These are phyloP conservation scores for Pseudonectria foliicola DNA, from an alignment of 2,329 filamentous ascomycete genomes.

Conservation along the genomic window DNA sequence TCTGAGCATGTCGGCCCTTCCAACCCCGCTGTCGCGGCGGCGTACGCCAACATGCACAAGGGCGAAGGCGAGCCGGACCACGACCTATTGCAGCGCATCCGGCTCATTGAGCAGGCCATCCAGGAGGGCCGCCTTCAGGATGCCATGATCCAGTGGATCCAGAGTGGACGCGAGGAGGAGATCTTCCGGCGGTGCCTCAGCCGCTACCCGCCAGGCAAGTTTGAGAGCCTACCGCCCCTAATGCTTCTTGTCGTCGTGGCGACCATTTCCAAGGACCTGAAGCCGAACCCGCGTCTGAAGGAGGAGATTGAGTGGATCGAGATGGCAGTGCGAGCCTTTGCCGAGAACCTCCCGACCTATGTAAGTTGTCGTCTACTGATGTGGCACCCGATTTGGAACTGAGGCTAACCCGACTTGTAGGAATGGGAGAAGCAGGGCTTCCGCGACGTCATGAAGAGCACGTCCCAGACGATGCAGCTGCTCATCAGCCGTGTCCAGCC, in stretches of 20 bases:
- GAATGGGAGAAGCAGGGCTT: constrained; percentile 32
- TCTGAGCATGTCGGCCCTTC: constrained; percentile 28
- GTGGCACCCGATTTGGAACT: no score
- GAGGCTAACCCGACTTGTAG: constrained; percentile 18
- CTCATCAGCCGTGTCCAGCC: constrained; percentile 29
- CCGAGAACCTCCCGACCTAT: constrained; percentile 39
- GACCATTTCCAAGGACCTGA: constrained; percentile 53
- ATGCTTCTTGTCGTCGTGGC: constrained; percentile 59
- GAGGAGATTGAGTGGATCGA: constrained; percentile 56
- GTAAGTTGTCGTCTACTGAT: constrained; percentile 45
- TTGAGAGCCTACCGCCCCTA: constrained; percentile 52
- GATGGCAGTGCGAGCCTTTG: constrained; percentile 48
- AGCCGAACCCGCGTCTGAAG: constrained; percentile 42
- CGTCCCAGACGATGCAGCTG: constrained; percentile 32
- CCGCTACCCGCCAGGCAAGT: constrained; percentile 31
- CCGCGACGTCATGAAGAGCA: constrained; percentile 32
- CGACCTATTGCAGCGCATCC: constrained; percentile 50
- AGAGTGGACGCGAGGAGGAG: constrained; percentile 54
- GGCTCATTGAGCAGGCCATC: constrained; percentile 56
- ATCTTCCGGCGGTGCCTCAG: constrained; percentile 47
- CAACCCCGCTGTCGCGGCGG: constrained; percentile 27
- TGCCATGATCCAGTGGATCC: constrained; percentile 60
- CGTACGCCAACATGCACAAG: constrained; percentile 29
- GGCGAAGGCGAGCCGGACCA: constrained; percentile 30
- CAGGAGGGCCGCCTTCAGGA: constrained; percentile 53